These are phyloP conservation scores for Suhomyces canberraensis DNA, from an alignment of 805 yeast species.

Conservation along the genomic window DNA sequence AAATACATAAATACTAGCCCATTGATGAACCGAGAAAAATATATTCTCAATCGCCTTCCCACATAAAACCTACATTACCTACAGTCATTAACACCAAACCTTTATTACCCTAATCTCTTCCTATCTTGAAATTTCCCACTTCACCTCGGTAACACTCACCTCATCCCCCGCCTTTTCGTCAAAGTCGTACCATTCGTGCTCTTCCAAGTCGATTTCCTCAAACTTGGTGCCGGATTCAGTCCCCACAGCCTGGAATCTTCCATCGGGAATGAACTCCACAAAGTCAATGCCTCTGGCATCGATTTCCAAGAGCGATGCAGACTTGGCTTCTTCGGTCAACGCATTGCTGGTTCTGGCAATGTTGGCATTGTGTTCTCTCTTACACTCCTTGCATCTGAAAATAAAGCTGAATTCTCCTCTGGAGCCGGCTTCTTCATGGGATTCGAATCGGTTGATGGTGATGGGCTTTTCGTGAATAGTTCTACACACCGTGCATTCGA, in stretches of 20 bases:
- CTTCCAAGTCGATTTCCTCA: constrained; percentile 65
- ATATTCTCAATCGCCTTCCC: no score
- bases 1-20: no score
- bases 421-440: constrained; percentile 63
- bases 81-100: no score
- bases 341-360: constrained; percentile 30
- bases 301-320: constrained; percentile 55
- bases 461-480: constrained; percentile 72
- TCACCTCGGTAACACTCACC: constrained; percentile 73
- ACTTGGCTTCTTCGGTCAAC: constrained; percentile 40
- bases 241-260: constrained; percentile 56
- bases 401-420: constrained; percentile 83
- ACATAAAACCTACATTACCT: no score
- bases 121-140: constrained; percentile 53
- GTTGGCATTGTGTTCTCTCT: constrained; percentile 36
- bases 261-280: constrained; percentile 63
- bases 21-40: no score
- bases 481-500: constrained; percentile 77
- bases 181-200: constrained; percentile 92
- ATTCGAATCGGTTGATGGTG: constrained; percentile 63
- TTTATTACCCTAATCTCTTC: no score
- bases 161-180: constrained; percentile 81
- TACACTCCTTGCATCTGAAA: constrained; percentile 70
- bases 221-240: constrained; percentile 51
- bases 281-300: constrained; percentile 87